Evolutionary conservation across 257 asterid genomes (phyloP).

Genomic region (Gynochthodes officinalis): DNA sequence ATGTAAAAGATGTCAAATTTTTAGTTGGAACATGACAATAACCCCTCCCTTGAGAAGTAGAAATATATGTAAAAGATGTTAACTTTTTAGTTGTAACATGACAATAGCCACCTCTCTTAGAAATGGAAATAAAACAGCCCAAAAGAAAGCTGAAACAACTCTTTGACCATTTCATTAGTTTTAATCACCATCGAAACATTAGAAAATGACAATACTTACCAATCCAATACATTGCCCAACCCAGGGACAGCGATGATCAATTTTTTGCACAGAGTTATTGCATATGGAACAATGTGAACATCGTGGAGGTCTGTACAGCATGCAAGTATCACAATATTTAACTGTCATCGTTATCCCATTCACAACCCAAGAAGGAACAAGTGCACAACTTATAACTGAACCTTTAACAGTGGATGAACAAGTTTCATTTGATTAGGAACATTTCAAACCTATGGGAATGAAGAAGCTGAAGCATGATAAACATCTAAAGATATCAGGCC

Average conservation of each 20-base stretch:
- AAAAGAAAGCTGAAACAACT: background rate
- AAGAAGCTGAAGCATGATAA: constrained; percentile 88
- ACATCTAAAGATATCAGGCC: constrained; percentile 78
- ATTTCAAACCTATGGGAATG: constrained; percentile 58
- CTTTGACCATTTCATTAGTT: background rate
- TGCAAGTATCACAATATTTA: constrained; percentile 88
- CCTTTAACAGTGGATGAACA: background rate
- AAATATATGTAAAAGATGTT: background rate
- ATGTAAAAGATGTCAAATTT: too few relatives aligned
- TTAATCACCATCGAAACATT: background rate
- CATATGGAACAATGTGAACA: constrained; percentile 95
- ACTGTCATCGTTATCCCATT: constrained; percentile 72
- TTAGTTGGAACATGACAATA: too few relatives aligned
- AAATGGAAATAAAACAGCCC: background rate
- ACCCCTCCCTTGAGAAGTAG: too few relatives aligned
- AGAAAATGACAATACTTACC: constrained; percentile 39
- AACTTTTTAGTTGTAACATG: background rate
- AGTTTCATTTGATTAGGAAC: background rate
- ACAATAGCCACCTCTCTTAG: background rate
- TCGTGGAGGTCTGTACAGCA: constrained; percentile 92
- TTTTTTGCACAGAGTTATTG: constrained; percentile 85
- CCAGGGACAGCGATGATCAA: constrained; percentile 99
- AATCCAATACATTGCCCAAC: constrained; percentile 93
- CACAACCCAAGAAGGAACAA: constrained; percentile 23
- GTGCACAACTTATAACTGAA: background rate